A percentile compares a stretch with the other conserved stretches of the same genome.
Evolutionary conservation across 2,329 filamentous ascomycete species (phyloP).

Genomic region (Aspergillus piperis): DNA sequence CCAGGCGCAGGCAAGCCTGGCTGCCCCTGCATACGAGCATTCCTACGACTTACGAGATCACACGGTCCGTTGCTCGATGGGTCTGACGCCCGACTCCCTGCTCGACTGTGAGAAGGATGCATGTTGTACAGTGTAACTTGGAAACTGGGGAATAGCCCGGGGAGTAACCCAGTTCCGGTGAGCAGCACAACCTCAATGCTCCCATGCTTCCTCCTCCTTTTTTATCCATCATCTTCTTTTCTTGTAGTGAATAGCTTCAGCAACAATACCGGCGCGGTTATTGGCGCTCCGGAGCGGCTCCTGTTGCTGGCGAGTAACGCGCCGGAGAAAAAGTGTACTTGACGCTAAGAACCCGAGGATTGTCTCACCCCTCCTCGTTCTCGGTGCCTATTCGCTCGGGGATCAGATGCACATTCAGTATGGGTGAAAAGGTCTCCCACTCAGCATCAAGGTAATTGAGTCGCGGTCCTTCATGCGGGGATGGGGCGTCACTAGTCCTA

Average conservation of each 20-base stretch:
- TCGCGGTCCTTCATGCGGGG: conserved; percentile 18
- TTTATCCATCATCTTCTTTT: not conserved
- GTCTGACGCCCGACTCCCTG: not conserved
- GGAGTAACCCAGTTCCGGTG: not conserved
- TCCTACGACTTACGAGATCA: conserved; percentile 10
- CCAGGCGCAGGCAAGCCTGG: conserved; percentile 2
- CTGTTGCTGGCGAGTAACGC: not conserved
- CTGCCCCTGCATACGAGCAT: conserved; percentile 14
- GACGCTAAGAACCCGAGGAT: conserved; percentile 2
- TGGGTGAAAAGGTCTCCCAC: not conserved
- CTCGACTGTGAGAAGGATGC: not conserved
- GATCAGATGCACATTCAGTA: conserved; percentile 3
- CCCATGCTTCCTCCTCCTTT: not conserved
- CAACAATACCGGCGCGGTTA: not conserved
- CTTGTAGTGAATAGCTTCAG: not conserved
- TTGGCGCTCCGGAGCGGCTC: not conserved
- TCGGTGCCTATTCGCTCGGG: not conserved
- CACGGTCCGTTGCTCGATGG: conserved; percentile 9
- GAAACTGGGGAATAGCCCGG: not conserved
- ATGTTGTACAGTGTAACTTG: not conserved
- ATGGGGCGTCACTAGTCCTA: conserved; percentile 11
- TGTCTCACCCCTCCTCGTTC: not conserved
- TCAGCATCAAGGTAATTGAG: not conserved
- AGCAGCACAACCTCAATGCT: not conserved
- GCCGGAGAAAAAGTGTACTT: conserved; percentile 1